Percentiles rank a stretch among this genome's conserved stretches.
Evolutionary conservation across 169 alveolate species (phyloP).

Genomic region (Cryptosporidium sp.): DNA sequence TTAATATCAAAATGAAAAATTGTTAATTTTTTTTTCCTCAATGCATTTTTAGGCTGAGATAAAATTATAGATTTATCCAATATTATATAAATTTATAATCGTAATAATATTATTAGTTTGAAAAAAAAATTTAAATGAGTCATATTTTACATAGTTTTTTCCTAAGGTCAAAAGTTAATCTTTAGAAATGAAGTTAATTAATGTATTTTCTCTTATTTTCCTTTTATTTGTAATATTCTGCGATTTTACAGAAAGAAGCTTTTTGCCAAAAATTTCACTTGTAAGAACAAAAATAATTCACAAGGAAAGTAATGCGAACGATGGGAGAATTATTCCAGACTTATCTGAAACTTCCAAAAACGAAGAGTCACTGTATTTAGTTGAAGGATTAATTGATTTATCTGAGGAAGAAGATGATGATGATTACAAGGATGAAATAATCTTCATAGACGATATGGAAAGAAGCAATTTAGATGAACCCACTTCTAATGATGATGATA

Average conservation of each 20-base stretch:
- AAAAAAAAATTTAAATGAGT: background rate
- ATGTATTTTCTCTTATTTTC: background rate
- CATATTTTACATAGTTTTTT: background rate
- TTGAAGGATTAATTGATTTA: background rate
- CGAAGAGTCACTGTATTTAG: background rate
- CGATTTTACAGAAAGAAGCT: background rate
- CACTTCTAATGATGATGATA: background rate
- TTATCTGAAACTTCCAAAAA: background rate
- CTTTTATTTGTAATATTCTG: background rate
- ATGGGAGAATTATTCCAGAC: background rate
- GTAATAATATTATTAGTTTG: background rate
- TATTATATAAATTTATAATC: slow-evolving; percentile 11
- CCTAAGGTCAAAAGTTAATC: background rate
- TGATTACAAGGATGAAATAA: background rate
- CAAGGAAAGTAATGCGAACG: too few relatives aligned
- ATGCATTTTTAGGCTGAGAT: background rate
- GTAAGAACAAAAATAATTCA: background rate
- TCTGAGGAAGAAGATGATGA: background rate
- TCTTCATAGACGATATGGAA: background rate
- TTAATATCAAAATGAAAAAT: too few relatives aligned
- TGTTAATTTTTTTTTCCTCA: background rate
- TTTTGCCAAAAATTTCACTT: background rate
- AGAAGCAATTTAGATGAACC: background rate
- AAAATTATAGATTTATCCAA: background rate
- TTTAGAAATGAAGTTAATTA: background rate